These are phyloP conservation scores for Infundibulicybe gibba DNA, from an alignment of 768 basidiomycete genomes.

Conservation along the genomic window DNA sequence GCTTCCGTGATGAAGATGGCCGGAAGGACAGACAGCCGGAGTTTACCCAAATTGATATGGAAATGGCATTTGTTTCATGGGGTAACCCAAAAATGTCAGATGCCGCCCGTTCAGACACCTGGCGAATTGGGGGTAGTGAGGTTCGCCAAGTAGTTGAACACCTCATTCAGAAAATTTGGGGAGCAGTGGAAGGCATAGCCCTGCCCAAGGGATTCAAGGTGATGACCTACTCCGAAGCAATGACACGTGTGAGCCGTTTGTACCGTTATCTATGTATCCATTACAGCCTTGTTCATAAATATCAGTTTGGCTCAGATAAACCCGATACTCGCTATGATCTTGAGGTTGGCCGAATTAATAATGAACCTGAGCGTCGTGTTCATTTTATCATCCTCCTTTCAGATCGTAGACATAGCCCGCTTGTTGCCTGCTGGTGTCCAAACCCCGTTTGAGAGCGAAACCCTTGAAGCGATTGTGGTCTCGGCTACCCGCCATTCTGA, in stretches of 20 bases:
- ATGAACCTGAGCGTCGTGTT: conserved; percentile 11
- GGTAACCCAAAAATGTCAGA: conserved; percentile 30
- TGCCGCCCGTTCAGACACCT: conserved; percentile 30
- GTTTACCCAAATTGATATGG: conserved; percentile 95
- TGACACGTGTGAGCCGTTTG: conserved; percentile 63
- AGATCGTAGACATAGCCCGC: conserved; percentile 45
- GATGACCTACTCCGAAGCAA: conserved; percentile 90
- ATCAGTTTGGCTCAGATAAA: conserved; percentile 90
- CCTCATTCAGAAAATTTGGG: conserved; percentile 75
- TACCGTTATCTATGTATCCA: neutral
- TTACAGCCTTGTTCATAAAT: conserved; percentile 4
- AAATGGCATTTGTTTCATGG: conserved; percentile 95
- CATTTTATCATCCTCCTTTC: conserved; percentile 4
- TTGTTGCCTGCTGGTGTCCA: conserved; percentile 28
- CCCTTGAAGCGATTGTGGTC: conserved; percentile 45
- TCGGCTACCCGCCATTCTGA: conserved; percentile 32
- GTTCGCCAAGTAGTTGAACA: conserved; percentile 78
- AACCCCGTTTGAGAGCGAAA: conserved; percentile 22
- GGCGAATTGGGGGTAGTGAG: conserved; percentile 86
- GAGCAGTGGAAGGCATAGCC: conserved; percentile 55
- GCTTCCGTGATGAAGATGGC: conserved; percentile 95
- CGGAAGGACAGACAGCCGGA: conserved; percentile 95
- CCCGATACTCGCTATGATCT: conserved; percentile 88
- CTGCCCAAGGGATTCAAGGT: conserved; percentile 68
- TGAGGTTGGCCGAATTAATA: conserved; percentile 49